phyloP scores from a whole-genome alignment of 352 stramenopile species.

The Phytophthora constricta region DNA sequence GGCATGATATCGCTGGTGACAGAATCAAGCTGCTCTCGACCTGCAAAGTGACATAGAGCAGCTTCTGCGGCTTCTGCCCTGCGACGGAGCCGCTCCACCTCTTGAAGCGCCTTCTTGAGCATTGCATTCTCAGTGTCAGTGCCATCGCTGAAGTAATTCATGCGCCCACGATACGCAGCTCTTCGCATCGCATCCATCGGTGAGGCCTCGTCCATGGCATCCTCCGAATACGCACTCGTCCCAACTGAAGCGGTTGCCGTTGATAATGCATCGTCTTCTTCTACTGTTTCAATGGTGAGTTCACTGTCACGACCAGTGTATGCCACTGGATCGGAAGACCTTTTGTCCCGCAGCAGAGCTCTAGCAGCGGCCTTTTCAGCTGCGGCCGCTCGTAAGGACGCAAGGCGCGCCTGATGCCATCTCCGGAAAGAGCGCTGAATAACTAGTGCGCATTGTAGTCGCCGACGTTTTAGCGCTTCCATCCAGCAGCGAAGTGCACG shows the following conservation, averaged over 20 bases:
- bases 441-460: slow-evolving; percentile 32
- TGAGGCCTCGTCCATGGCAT: slow-evolving; percentile 31
- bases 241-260: slow-evolving; percentile 48
- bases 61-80: slow-evolving; percentile 71
- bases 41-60: slow-evolving; percentile 47
- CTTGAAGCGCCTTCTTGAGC: slow-evolving; percentile 55
- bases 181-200: slow-evolving; percentile 22
- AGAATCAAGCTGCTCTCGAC: slow-evolving; percentile 15
- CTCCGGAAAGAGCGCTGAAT: slow-evolving; percentile 41
- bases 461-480: slow-evolving; percentile 16
- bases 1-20: slow-evolving; percentile 22
- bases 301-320: slow-evolving; percentile 40
- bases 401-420: slow-evolving; percentile 32
- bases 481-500: slow-evolving; percentile 43
- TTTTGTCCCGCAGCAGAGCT: slow-evolving; percentile 24
- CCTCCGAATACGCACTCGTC: slow-evolving; percentile 49
- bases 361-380: slow-evolving; percentile 17
- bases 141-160: slow-evolving; percentile 21
- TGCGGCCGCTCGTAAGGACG: slow-evolving; percentile 13
- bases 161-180: slow-evolving; percentile 20
- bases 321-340: slow-evolving; percentile 10
- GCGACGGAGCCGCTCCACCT: slow-evolving; percentile 62
- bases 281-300: slow-evolving; percentile 36
- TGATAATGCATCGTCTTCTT: slow-evolving; percentile 41
- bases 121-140: slow-evolving; percentile 39